Conservation (phyloP, 148 eudicot species). For the Polygonum aviculare region DNA sequence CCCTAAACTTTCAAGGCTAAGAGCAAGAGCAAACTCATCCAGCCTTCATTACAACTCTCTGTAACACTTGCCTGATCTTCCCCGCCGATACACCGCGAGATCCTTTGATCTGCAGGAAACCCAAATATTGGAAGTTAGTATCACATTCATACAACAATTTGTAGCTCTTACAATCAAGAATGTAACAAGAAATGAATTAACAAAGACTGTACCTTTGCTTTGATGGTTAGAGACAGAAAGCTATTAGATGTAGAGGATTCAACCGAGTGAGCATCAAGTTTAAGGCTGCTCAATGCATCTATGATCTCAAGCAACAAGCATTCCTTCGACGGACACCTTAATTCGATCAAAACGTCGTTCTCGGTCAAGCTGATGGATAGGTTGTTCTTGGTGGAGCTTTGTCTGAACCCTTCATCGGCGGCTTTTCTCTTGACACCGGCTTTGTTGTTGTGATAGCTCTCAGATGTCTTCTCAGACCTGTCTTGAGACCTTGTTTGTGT, state of each 20-base stretch:
- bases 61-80: constrained; percentile 45
- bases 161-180: neutral
- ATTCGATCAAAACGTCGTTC: constrained; percentile 42
- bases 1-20: neutral
- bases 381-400: constrained; percentile 14
- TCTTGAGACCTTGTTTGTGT: constrained; percentile 19
- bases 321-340: constrained; percentile 56
- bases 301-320: constrained; percentile 39
- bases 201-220: constrained; percentile 36
- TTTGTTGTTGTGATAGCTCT: constrained; percentile 30
- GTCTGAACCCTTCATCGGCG: constrained; percentile 17
- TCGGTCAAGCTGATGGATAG: constrained; percentile 27
- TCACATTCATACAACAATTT: neutral
- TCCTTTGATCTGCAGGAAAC: constrained; percentile 42
- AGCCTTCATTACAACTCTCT: constrained; percentile 30
- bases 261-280: constrained; percentile 41
- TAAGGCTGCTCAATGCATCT: constrained; percentile 38
- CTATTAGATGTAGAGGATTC: constrained; percentile 50
- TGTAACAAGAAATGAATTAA: too few relatives aligned
- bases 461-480: constrained; percentile 36
- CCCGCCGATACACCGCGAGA: constrained; percentile 22
- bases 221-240: constrained; percentile 39
- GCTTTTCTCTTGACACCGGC: constrained; percentile 38
- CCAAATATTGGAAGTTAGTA: constrained; percentile 10
- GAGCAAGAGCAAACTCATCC: constrained; percentile 5